Evolutionary conservation across 2,329 filamentous ascomycete genomes (phyloP), one percentile per base, ranked within the genome.

Genomic region (Hypoxylon sp.): DNA sequence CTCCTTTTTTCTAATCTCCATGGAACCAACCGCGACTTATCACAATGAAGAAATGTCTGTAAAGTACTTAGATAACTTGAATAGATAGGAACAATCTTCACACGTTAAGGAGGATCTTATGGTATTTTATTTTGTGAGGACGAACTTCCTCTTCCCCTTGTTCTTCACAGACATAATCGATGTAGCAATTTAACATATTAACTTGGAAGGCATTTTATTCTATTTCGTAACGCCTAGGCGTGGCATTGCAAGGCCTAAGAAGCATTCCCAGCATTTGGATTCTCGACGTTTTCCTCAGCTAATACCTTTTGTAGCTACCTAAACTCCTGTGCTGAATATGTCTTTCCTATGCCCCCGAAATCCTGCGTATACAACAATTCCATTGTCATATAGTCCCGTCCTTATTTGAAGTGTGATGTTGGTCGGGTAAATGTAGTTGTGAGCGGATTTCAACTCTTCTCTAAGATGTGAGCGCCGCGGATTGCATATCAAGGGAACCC

Each of bases 141-240:
- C 17, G 39, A 44, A 44, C 11, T 9, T 2, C 10, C 2, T n/a
- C 6, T 42, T 5, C 14, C 39, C n/a, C n/a, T 14, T 19, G 9
- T 42, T 19, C 6, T 10, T 9, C 22, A 48, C 22, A 26, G 19
- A 11, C 14, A 9, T 33, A n/a, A 29, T 14, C 11, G 37, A 24
- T 37, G n/a, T 31, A 5, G 24, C n/a, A 54, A n/a, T 54, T 54
- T 13, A 22, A 42, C 3, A 39, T 6, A 6, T 26, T 10, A 46
- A 44, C 14, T 35, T 29, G 48, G 17, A 35, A 17, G 22, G 22
- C n/a, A 48, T 19, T 62, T 54, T 11, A 22, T 55, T 62, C 10
- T 42, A 55, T 51, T 55, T 55, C 52, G n/a, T 56, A 14, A 39
- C 10, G 35, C 47, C 9, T 48, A 17, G 39, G 35, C 9, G 50